phyloP scores from a whole-genome alignment of 1,284 basidiomycete species.

The Laetiporus sulphureus region DNA sequence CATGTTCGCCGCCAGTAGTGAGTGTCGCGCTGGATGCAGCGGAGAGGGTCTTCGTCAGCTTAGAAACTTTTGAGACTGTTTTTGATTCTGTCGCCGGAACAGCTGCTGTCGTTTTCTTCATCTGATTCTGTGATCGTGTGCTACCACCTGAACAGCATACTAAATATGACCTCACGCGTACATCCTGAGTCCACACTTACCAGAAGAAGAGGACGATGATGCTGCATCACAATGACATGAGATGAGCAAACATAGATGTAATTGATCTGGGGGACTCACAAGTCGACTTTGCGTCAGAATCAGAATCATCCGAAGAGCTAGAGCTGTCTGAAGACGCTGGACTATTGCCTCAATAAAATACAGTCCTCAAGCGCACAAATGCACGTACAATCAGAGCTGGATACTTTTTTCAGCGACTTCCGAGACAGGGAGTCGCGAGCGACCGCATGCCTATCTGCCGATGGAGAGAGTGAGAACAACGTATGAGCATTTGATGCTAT shows the following conservation, averaged over 20 bases:
- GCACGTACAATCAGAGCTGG: constrained; percentile 12
- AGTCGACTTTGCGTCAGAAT: constrained; percentile 2
- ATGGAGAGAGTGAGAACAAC: no score
- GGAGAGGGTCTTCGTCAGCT: constrained; percentile 6
- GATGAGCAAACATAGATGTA: background rate
- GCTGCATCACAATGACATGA: background rate
- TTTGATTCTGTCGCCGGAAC: constrained; percentile 4
- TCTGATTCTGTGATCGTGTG: background rate
- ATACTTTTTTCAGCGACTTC: constrained; percentile 53
- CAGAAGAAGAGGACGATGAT: constrained; percentile 11
- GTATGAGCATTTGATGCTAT: no score
- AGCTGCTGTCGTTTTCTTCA: background rate
- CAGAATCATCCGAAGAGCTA: constrained; percentile 2
- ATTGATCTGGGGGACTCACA: background rate
- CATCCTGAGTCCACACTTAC: constrained; percentile 1
- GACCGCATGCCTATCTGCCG: constrained; percentile 60
- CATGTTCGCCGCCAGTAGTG: constrained; percentile 10
- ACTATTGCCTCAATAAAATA: background rate
- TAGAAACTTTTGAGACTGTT: background rate
- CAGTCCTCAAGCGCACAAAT: background rate
- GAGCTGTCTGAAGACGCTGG: constrained; percentile 1
- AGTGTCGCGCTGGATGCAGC: constrained; percentile 21
- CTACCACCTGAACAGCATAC: no score
- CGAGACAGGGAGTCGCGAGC: constrained; percentile 66
- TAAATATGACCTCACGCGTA: no score